phyloP scores from a whole-genome alignment of 306 rosid genomes.

The Abrus precatorius region DNA sequence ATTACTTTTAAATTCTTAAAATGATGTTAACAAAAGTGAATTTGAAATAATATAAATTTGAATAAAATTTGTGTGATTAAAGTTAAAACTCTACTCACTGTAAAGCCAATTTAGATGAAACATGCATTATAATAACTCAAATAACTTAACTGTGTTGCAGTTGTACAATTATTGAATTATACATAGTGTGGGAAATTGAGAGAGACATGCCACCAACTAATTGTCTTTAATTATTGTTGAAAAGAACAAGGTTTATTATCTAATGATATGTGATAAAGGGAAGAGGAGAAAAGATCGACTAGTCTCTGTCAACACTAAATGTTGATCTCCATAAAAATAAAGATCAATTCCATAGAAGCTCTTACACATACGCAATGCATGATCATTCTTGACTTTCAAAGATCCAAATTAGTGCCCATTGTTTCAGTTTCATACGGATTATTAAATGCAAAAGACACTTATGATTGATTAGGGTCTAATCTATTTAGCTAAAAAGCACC shows the following conservation, averaged over 20 bases:
- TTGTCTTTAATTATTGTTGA: slow-evolving; percentile 32
- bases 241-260: slow-evolving; percentile 39
- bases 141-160: background rate
- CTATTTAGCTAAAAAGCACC: background rate
- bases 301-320: slow-evolving; percentile 48
- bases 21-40: background rate
- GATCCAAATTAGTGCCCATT: slow-evolving; percentile 6
- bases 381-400: slow-evolving; percentile 36
- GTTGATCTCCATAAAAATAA: slow-evolving; percentile 29
- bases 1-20: too few relatives aligned
- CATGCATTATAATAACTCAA: background rate
- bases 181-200: slow-evolving; percentile 44
- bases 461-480: background rate
- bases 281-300: slow-evolving; percentile 18
- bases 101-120: background rate
- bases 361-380: background rate
- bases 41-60: background rate
- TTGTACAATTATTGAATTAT: slow-evolving; percentile 47
- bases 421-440: background rate
- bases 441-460: slow-evolving; percentile 21
- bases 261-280: slow-evolving; percentile 41
- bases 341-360: slow-evolving; percentile 42
- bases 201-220: slow-evolving; percentile 58
- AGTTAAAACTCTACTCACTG: background rate
- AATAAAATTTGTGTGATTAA: slow-evolving; percentile 9